Evolutionary conservation across 2,329 filamentous ascomycete species (phyloP).

Genomic region (Sclerotinia borealis): DNA sequence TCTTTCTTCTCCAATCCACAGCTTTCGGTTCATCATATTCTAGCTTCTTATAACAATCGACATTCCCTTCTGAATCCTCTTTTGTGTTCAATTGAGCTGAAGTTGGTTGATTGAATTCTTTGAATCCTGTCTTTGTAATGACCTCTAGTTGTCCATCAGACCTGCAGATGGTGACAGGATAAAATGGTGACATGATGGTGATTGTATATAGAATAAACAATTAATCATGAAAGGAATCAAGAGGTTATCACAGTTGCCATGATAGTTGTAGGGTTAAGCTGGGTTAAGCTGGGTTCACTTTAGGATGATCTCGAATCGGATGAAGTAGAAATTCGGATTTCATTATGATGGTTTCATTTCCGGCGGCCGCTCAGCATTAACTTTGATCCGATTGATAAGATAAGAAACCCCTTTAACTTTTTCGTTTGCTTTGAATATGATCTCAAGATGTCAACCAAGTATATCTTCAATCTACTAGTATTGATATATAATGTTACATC

Average conservation of each 20-base stretch:
- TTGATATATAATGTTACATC: not conserved
- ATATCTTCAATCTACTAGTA: not conserved
- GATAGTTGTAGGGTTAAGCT: not conserved
- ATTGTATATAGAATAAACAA: not conserved
- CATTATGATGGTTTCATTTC: not conserved
- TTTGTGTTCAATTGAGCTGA: slow-evolving; percentile 45
- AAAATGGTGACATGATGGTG: slow-evolving; percentile 22
- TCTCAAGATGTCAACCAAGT: not conserved
- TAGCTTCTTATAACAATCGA: slow-evolving; percentile 49
- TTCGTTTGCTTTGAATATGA: not conserved
- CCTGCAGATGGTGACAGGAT: slow-evolving; percentile 24
- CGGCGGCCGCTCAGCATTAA: not conserved
- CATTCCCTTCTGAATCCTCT: slow-evolving; percentile 46
- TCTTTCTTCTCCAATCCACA: slow-evolving; percentile 51
- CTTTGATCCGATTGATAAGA: not conserved
- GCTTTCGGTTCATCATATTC: slow-evolving; percentile 45
- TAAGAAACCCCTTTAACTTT: not conserved
- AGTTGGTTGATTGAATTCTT: slow-evolving; percentile 44
- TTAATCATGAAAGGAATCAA: not conserved
- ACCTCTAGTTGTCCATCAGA: slow-evolving; percentile 28
- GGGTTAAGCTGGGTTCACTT: no score
- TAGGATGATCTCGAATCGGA: not conserved
- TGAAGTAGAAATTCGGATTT: not conserved
- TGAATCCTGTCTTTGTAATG: slow-evolving; percentile 19
- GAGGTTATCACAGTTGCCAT: not conserved